Percentiles rank a stretch among this genome's conserved stretches.
phyloP scores from a whole-genome alignment of 805 yeast species.

The Millerago galiae region DNA sequence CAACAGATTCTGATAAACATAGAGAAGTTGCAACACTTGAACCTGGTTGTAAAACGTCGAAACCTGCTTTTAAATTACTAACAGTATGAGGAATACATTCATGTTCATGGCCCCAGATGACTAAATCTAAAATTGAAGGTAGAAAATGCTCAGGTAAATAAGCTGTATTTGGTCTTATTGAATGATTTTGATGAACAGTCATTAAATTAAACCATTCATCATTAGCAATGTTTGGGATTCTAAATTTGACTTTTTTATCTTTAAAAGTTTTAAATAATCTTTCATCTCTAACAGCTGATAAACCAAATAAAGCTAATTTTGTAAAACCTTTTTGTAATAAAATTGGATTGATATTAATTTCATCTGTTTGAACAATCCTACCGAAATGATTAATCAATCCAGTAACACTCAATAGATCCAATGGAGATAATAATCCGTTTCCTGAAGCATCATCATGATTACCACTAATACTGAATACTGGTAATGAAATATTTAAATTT shows the following conservation, averaged over 20 bases:
- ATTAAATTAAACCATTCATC: constrained; percentile 79
- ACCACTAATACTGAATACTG: constrained; percentile 89
- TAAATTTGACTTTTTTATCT: constrained; percentile 72
- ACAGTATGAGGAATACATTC: constrained; percentile 76
- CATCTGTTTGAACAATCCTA: constrained; percentile 66
- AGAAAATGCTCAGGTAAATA: constrained; percentile 80
- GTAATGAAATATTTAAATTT: constrained; percentile 80
- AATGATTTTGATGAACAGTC: constrained; percentile 89
- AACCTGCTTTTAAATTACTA: constrained; percentile 47
- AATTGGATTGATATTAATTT: constrained; percentile 67
- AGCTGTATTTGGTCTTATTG: constrained; percentile 71
- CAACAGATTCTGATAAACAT: constrained; percentile 74
- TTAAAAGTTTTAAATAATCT: constrained; percentile 75
- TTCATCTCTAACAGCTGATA: constrained; percentile 87
- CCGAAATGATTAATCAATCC: constrained; percentile 92
- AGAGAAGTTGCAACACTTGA: constrained; percentile 90
- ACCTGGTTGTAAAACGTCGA: constrained; percentile 85
- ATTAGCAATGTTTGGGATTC: constrained; percentile 52
- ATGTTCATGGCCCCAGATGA: constrained; percentile 98
- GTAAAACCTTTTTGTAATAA: constrained; percentile 79
- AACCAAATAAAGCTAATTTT: constrained; percentile 78
- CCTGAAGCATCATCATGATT: constrained; percentile 98
- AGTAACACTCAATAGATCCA: constrained; percentile 74
- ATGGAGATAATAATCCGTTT: constrained; percentile 69
- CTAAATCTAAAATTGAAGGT: constrained; percentile 75